Evolutionary conservation across 495 filamentous ascomycete species (phyloP).

Genomic region (Cercophora sp.): DNA sequence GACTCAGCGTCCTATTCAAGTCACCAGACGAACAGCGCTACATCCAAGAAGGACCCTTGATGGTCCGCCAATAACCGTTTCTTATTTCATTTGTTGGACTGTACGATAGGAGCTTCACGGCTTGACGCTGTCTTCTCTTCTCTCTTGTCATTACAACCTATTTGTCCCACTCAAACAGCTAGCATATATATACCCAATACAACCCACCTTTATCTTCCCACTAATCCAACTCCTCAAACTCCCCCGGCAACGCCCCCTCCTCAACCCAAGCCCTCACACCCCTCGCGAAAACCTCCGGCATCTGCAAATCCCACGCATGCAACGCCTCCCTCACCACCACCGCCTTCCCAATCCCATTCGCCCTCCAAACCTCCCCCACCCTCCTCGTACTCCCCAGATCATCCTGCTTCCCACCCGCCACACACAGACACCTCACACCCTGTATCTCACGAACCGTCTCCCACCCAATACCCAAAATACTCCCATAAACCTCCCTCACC

Average conservation of each 20-base stretch:
- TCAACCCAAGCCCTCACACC: conserved; percentile 32
- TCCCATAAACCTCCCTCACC: conserved; percentile 13
- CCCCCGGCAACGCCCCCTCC: conserved; percentile 20
- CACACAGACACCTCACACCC: conserved; percentile 22
- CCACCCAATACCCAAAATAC: conserved; percentile 12
- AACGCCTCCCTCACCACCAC: conserved; percentile 29
- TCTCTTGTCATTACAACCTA: too few species aligned
- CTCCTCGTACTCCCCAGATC: conserved; percentile 23
- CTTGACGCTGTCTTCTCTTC: too few species aligned
- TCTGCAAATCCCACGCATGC: conserved; percentile 37
- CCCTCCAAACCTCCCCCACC: conserved; percentile 21
- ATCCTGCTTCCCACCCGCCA: conserved; percentile 30
- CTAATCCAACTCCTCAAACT: conserved; percentile 20
- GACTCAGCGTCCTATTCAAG: conserved; percentile 11
- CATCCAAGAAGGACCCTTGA: conserved; percentile 6
- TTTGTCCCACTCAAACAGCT: too few species aligned
- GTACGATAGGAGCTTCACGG: too few species aligned
- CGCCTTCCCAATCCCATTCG: conserved; percentile 18
- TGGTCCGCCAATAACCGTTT: conserved; percentile 6
- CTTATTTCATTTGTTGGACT: too few species aligned
- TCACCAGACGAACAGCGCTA: conserved; percentile 5
- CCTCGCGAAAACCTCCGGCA: conserved; percentile 30
- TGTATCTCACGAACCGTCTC: conserved; percentile 14
- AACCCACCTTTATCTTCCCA: not conserved
- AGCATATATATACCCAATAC: not conserved